These are phyloP conservation scores for Erythrophleum ivorense DNA, from an alignment of 331 rosid genomes.

Conservation along the genomic window DNA sequence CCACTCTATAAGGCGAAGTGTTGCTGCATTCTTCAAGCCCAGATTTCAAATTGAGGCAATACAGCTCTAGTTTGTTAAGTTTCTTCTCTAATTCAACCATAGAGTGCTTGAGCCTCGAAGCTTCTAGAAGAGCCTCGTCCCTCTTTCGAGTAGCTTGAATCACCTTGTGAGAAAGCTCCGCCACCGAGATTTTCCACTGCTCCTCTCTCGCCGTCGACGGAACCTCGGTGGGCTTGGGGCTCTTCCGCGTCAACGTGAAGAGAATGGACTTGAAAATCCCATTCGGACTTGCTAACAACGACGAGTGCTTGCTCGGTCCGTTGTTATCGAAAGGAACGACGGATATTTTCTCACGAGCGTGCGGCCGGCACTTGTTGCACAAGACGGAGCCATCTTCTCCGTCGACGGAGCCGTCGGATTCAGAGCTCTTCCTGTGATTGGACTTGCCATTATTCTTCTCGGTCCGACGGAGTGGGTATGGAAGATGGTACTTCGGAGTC, in stretches of 20 bases:
- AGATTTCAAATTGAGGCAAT: conserved; percentile 76
- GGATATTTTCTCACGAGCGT: conserved; percentile 80
- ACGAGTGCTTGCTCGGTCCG: conserved; percentile 52
- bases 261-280: conserved; percentile 76
- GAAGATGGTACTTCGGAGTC: conserved; percentile 54
- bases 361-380: conserved; percentile 92
- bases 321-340: conserved; percentile 75
- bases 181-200: conserved; percentile 80
- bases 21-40: conserved; percentile 78
- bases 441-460: conserved; percentile 35
- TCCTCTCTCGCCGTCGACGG: conserved; percentile 62
- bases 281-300: conserved; percentile 71
- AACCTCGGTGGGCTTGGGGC: conserved; percentile 64
- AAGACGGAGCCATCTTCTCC: conserved; percentile 61
- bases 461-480: conserved; percentile 53
- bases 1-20: conserved; percentile 34
- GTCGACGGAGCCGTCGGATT: conserved; percentile 39
- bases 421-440: conserved; percentile 56
- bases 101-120: conserved; percentile 79
- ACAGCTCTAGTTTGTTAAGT: conserved; percentile 83
- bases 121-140: conserved; percentile 81
- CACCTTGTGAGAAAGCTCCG: conserved; percentile 88
- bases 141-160: conserved; percentile 75
- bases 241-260: conserved; percentile 69
- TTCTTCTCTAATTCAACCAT: conserved; percentile 89